These are phyloP conservation scores for Fraxinus floribunda DNA, from an alignment of 305 asterid genomes.

Conservation along the genomic window DNA sequence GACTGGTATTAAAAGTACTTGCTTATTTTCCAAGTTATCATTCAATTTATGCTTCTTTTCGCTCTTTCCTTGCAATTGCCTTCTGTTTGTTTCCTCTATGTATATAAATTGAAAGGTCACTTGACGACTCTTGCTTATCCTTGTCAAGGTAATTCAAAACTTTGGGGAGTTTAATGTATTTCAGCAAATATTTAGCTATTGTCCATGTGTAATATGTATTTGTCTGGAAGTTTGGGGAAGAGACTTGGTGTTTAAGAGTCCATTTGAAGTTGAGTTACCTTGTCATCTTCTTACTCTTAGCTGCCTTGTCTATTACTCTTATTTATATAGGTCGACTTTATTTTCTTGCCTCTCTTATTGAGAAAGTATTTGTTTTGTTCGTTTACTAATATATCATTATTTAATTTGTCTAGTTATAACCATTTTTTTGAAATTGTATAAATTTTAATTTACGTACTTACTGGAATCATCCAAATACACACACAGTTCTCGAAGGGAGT, in stretches of 20 bases:
- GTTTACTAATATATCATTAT: not conserved
- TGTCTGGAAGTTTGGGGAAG: constrained; percentile 4
- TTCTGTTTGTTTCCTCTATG: not conserved
- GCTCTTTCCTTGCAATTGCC: not conserved
- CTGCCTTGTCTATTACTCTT: not conserved
- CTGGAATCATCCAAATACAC: too few relatives aligned
- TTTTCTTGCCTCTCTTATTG: not conserved
- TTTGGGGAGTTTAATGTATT: constrained; percentile 17
- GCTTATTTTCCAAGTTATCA: constrained; percentile 18
- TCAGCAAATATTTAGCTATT: constrained; percentile 18
- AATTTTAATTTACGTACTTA: too few relatives aligned
- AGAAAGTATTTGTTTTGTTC: not conserved
- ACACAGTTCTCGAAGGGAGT: not conserved
- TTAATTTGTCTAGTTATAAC: not conserved
- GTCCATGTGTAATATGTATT: not conserved
- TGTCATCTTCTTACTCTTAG: constrained; percentile 10
- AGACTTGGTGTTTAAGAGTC: not conserved
- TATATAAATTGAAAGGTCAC: not conserved
- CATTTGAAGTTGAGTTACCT: not conserved
- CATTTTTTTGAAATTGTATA: not conserved
- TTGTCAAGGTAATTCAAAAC: not conserved
- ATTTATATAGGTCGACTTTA: not conserved
- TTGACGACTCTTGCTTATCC: not conserved
- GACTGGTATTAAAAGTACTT: constrained; percentile 9
- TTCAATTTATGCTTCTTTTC: not conserved